A percentile compares a stretch with the other conserved stretches of the same genome.
phyloP scores from a whole-genome alignment of 140 eudicot species.

The Flaveria floridana region DNA sequence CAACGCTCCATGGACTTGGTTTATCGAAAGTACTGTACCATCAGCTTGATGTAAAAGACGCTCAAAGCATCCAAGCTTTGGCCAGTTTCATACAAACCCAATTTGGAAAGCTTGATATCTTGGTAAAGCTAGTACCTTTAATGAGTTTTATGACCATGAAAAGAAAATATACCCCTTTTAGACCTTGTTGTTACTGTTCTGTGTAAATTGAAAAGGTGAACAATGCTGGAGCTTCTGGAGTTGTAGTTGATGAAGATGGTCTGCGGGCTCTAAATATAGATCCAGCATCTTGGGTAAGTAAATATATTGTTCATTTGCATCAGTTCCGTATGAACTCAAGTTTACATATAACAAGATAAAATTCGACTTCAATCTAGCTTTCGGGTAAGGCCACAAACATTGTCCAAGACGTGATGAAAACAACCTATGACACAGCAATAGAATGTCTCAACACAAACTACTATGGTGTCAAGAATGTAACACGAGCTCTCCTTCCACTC shows the following conservation, averaged over 20 bases:
- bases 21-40: conserved; percentile 65
- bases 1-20: conserved; percentile 47
- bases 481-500: conserved; percentile 75
- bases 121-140: conserved; percentile 47
- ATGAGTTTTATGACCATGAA: not conserved
- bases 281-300: conserved; percentile 65
- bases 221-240: conserved; percentile 86
- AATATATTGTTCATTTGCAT: not conserved
- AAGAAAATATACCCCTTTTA: not conserved
- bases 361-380: conserved; percentile 40
- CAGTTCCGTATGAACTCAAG: conserved; percentile 3
- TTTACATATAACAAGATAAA: conserved; percentile 8
- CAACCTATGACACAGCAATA: conserved; percentile 58
- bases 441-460: conserved; percentile 73
- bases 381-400: conserved; percentile 59
- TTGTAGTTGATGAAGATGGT: conserved; percentile 64
- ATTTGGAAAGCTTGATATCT: conserved; percentile 72
- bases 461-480: conserved; percentile 70
- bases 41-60: conserved; percentile 79
- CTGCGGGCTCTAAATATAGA: conserved; percentile 62
- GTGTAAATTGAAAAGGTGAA: conserved; percentile 52
- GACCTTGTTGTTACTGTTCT: not conserved
- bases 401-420: conserved; percentile 61
- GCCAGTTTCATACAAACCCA: conserved; percentile 46
- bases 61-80: conserved; percentile 51